Percentiles rank a stretch among this genome's conserved stretches.
Conservation (phyloP, 495 filamentous ascomycete genomes). For the Penicillium psychrofluorescens region DNA sequence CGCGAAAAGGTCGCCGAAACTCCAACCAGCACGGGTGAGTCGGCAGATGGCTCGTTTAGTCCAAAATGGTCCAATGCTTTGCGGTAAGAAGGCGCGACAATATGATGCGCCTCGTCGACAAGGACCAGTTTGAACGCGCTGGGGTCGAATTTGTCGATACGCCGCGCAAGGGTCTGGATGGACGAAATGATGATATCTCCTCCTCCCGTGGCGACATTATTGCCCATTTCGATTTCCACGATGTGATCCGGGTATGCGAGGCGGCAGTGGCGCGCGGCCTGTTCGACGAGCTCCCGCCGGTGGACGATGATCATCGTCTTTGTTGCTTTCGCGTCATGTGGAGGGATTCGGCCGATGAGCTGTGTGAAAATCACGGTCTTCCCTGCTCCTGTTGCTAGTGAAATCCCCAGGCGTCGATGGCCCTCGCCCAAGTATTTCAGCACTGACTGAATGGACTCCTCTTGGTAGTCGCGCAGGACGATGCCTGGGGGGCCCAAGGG, state of each 20-base stretch:
- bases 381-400: conserved; percentile 83
- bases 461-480: conserved; percentile 67
- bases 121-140: conserved; percentile 78
- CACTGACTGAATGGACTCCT: conserved; percentile 86
- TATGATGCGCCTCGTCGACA: conserved; percentile 98
- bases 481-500: conserved; percentile 28
- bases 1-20: conserved; percentile 91
- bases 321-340: conserved; percentile 47
- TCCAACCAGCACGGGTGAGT: conserved; percentile 71
- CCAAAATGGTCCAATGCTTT: conserved; percentile 67
- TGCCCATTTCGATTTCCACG: conserved; percentile 88
- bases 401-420: conserved; percentile 77
- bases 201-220: conserved; percentile 57
- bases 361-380: conserved; percentile 98
- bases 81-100: conserved; percentile 76
- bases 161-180: conserved; percentile 64
- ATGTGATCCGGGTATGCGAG: conserved; percentile 69
- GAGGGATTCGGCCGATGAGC: conserved; percentile 70
- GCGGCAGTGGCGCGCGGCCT: conserved; percentile 78
- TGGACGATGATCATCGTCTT: conserved; percentile 91
- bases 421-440: conserved; percentile 63
- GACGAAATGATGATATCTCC: conserved; percentile 97
- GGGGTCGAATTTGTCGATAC: conserved; percentile 77
- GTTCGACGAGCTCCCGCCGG: conserved; percentile 89
- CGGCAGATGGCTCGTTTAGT: conserved; percentile 41